Evolutionary conservation across 2,329 filamentous ascomycete species (phyloP), one percentile per base, ranked within the genome.

Genomic region (Emydomyces testavorans): DNA sequence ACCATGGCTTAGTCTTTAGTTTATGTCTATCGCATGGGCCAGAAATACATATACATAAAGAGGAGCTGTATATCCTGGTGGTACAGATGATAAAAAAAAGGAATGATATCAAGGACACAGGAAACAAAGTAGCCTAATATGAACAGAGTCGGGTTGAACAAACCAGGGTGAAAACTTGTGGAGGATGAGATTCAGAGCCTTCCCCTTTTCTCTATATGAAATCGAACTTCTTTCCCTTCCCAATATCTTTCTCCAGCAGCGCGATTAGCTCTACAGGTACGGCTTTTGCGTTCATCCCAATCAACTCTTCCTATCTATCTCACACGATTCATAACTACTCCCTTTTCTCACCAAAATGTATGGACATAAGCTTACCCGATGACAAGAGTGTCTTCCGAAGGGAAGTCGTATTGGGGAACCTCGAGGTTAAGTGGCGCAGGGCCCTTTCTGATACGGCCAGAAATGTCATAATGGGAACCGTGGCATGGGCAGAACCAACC

Each of bases 401-500:
- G 81, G 80, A 98, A 96, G 62, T 85, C 86, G 77, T 95, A 94
- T 63, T 71, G 68, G 57, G 90, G 92, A 58, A 96, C 81, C 76
- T 96, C 92, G 66, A 98, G 81, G 78, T 98, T 98, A 64, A 98
- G 80, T 57, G 92, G 92, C 53, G 92, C 92, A 55, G 92, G 92
- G 58, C 92, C 92, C 79, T 86, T 95, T 76, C 92, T 83, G 79
- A 94, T 86, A 72, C 92, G 88, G 69, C 92, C 92, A 56, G 89
- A 96, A 70, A 98, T 96, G 70, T 98, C 92, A 80, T 98, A 98
- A 78, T 98, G 92, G 60, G 89, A 95, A 71, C 92, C 92, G 80
- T 98, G 92, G 85, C 92, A 98, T 57, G 92, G 92, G 78, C 92
- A 98, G 84, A 98, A 98, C 92, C 92, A 98, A 66, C 92, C 92